Conservation (phyloP, 2,329 filamentous ascomycete genomes). For the Sporothrix globosa region DNA sequence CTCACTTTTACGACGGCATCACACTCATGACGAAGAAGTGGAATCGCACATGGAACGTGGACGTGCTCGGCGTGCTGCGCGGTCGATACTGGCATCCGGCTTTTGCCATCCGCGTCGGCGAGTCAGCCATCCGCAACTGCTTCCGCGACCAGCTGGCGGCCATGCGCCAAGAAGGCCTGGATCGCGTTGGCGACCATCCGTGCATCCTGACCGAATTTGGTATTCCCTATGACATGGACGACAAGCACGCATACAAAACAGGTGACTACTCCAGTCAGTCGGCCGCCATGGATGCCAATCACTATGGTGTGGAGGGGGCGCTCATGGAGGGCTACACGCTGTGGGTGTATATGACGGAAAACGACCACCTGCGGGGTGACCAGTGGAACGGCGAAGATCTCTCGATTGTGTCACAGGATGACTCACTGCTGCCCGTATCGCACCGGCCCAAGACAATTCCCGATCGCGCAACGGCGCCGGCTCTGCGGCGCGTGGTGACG, state of each 20-base stretch:
- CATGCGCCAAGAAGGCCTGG: slow-evolving; percentile 82
- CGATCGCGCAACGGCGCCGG: slow-evolving; percentile 47
- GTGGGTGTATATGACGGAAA: slow-evolving; percentile 84
- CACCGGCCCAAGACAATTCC: slow-evolving; percentile 50
- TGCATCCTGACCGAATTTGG: slow-evolving; percentile 93
- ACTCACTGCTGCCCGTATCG: slow-evolving; percentile 64
- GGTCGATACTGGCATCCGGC: slow-evolving; percentile 86
- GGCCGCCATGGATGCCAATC: slow-evolving; percentile 92
- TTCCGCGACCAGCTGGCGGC: slow-evolving; percentile 83
- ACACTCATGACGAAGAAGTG: slow-evolving; percentile 98
- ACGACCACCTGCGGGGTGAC: slow-evolving; percentile 86
- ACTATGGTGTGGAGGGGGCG: slow-evolving; percentile 86
- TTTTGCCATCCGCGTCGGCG: slow-evolving; percentile 89
- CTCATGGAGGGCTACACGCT: slow-evolving; percentile 82
- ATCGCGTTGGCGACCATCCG: slow-evolving; percentile 85
- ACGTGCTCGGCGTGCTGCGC: slow-evolving; percentile 87
- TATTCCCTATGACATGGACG: slow-evolving; percentile 98
- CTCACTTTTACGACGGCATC: slow-evolving; percentile 96
- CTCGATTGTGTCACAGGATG: slow-evolving; percentile 85
- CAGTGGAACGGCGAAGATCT: slow-evolving; percentile 98
- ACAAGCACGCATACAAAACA: slow-evolving; percentile 91
- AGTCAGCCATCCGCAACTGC: slow-evolving; percentile 91
- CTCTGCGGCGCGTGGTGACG: slow-evolving; percentile 46
- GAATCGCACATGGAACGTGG: slow-evolving; percentile 97
- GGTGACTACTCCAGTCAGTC: slow-evolving; percentile 94